These are phyloP conservation scores for Candida nitratophila DNA, from an alignment of 805 yeast species.

Conservation along the genomic window DNA sequence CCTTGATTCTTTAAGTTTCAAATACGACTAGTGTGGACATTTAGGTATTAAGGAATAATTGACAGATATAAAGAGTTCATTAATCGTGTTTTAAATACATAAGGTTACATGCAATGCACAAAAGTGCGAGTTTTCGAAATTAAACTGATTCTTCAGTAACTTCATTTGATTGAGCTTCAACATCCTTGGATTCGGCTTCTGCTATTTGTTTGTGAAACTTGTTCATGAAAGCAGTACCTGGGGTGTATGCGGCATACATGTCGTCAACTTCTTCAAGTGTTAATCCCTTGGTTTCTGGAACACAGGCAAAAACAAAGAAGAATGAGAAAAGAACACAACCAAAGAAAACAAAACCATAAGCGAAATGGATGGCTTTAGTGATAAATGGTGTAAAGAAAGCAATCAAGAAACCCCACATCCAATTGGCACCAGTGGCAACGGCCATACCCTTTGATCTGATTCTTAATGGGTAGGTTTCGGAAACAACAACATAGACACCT, in stretches of 20 bases:
- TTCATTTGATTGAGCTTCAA: too few species aligned
- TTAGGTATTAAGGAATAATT: too few species aligned
- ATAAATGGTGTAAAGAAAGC: constrained; percentile 60
- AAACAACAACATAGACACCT: constrained; percentile 51
- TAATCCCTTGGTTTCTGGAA: constrained; percentile 63
- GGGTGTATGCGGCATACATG: constrained; percentile 35
- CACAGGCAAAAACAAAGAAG: constrained; percentile 48
- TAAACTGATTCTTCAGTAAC: neutral
- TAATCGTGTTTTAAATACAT: too few species aligned
- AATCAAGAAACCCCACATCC: constrained; percentile 66
- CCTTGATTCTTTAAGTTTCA: too few species aligned
- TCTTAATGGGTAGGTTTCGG: constrained; percentile 58
- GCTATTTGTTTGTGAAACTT: constrained; percentile 13
- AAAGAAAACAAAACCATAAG: constrained; percentile 44
- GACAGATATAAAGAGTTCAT: too few species aligned
- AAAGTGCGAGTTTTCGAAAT: too few species aligned
- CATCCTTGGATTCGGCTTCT: neutral
- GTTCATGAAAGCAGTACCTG: constrained; percentile 21
- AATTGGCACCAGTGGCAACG: constrained; percentile 62
- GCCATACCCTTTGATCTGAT: constrained; percentile 65
- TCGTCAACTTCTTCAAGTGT: constrained; percentile 63
- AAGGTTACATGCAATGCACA: too few species aligned
- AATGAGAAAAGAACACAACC: constrained; percentile 51
- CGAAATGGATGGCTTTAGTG: constrained; percentile 40
- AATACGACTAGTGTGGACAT: too few species aligned